Base-by-base conservation (phyloP, 306 rosid genomes). In the Sicyos edulis region DNA sequence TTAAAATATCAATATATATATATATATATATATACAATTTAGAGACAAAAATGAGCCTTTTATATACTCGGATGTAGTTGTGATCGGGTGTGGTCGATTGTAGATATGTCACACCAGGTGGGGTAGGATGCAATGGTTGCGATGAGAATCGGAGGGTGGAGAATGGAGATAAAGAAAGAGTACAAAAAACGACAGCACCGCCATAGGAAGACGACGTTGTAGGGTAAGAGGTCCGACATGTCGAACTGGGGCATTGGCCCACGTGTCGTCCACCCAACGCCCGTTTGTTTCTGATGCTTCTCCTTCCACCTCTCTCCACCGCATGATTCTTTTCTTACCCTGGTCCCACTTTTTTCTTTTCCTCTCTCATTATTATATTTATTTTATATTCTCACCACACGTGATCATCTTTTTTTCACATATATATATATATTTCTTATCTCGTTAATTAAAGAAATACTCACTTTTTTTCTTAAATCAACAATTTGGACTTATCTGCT, bases 161-260 rank as follows among this genome's bases (percentile, higher is more conserved):
- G 50, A 47, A 64, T 9, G 55, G 79, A 80, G 45, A 58, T 45
- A 4, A 5, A 6, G 53, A 19, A 42, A 40, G 53, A 47, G 13
- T 47, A 47, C 15, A 47, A 47, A 47, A 47, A 47, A 10, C 51
- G 51, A 82, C 76, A 34, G 40, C 76, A 75, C 72, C 77, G 70
- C 50, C 29, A 21, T 26, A 54, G 32, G 70, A 74, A 58, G 84
- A 77, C 57, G 83, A 82, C 78, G 75, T 7, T 82, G 88, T 79
- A 77, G 86, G 79, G 80, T 62, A 65, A 51, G 22, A n/a, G 65
- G 73, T 71, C 82, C 84, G 85, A 86, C 90, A 79, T 1, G 52
- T 72, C 70, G 67, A 78, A 77, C 32, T 79, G 83, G 79, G 47
- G 16, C 81, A 74, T 77, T 73, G 86, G 82, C 86, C 92, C 87